phyloP scores from a whole-genome alignment of 768 basidiomycete species.

The Psilocybe sp. region DNA sequence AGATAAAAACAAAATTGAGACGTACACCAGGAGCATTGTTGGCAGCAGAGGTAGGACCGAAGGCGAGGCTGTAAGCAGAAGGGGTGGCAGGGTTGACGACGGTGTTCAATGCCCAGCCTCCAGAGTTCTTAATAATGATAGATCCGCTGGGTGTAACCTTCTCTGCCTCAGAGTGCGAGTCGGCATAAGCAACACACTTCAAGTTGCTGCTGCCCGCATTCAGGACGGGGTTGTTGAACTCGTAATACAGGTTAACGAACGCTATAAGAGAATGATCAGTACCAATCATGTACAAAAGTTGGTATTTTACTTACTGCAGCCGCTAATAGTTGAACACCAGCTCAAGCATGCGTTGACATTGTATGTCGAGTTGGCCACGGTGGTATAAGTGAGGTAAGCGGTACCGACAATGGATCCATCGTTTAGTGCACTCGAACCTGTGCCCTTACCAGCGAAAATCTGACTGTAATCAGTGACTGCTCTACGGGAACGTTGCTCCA shows the following conservation, averaged over 20 bases:
- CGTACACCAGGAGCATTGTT: constrained; percentile 40
- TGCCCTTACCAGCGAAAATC: no score
- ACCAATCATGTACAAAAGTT: not conserved
- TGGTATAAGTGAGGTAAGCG: constrained; percentile 4
- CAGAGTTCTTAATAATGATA: constrained; percentile 41
- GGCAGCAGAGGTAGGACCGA: constrained; percentile 38
- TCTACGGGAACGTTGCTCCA: no score
- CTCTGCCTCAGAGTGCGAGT: constrained; percentile 37
- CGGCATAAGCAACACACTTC: constrained; percentile 45
- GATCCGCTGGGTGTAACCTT: constrained; percentile 40
- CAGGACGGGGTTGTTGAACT: constrained; percentile 40
- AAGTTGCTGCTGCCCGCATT: constrained; percentile 41
- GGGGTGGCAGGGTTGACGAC: constrained; percentile 36
- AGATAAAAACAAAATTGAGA: not conserved
- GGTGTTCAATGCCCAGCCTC: constrained; percentile 34
- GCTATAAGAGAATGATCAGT: constrained; percentile 21
- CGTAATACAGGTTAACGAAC: constrained; percentile 48
- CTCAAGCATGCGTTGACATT: constrained; percentile 1
- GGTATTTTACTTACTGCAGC: not conserved
- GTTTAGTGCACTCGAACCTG: no score
- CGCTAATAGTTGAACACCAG: not conserved
- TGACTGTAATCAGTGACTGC: no score
- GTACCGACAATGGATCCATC: constrained; percentile 4
- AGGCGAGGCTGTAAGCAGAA: constrained; percentile 38
- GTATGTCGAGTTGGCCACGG: constrained; percentile 8